Evolutionary conservation across 1,284 basidiomycete genomes (phyloP).

Genomic region (Puccinia horiana): DNA sequence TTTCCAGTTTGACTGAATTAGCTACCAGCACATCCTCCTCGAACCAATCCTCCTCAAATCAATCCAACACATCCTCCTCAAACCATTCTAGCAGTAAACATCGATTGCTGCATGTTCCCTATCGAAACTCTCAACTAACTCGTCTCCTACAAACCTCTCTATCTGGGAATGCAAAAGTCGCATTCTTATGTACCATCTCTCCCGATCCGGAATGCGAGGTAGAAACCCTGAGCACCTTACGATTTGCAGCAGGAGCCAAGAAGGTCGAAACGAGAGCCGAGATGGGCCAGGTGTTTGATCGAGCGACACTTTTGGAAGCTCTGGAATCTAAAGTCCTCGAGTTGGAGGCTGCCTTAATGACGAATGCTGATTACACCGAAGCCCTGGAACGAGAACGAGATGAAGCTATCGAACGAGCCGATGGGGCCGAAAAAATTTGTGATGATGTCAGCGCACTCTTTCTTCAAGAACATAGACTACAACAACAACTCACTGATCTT

Average conservation of each 20-base stretch:
- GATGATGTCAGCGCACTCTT: slow-evolving; percentile 31
- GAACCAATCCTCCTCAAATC: slow-evolving; percentile 34
- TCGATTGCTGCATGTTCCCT: slow-evolving; percentile 61
- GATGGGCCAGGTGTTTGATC: slow-evolving; percentile 57
- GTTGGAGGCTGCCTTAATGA: slow-evolving; percentile 38
- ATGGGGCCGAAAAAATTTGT: slow-evolving; percentile 29
- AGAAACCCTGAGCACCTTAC: slow-evolving; percentile 65
- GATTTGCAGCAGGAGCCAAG: slow-evolving; percentile 65
- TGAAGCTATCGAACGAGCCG: slow-evolving; percentile 42
- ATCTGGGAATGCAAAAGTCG: slow-evolving; percentile 64
- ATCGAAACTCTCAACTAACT: slow-evolving; percentile 64
- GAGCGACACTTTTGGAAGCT: slow-evolving; percentile 32
- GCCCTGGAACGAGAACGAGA: slow-evolving; percentile 41
- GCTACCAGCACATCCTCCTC: slow-evolving; percentile 25
- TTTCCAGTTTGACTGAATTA: slow-evolving; percentile 17
- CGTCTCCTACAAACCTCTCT: slow-evolving; percentile 65
- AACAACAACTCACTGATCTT: not conserved
- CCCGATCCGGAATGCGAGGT: slow-evolving; percentile 62
- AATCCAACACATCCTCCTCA: slow-evolving; percentile 25
- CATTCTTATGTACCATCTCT: slow-evolving; percentile 64
- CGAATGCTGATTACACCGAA: slow-evolving; percentile 47
- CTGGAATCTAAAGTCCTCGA: slow-evolving; percentile 44
- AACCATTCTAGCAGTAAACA: slow-evolving; percentile 28
- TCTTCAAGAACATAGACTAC: not conserved
- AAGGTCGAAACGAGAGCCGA: slow-evolving; percentile 65